Evolutionary conservation across 148 eudicot genomes (phyloP).

Genomic region (Spergularia bocconei): DNA sequence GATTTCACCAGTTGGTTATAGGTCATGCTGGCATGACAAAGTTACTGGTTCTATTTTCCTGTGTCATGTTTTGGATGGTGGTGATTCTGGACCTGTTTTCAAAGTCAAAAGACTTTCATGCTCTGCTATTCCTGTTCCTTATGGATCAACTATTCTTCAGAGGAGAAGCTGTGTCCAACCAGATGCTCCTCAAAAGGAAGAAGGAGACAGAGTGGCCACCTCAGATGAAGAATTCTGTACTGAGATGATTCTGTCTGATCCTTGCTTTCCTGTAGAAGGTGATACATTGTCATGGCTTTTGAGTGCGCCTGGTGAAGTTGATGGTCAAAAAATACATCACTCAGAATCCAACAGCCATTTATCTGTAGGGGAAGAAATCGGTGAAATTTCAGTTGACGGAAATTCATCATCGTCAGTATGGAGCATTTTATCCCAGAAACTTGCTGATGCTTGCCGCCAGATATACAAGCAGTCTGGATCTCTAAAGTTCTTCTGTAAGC

Average conservation of each 20-base stretch:
- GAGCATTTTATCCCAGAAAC: conserved; percentile 44
- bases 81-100: conserved; percentile 57
- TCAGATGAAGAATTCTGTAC: conserved; percentile 46
- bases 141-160: conserved; percentile 46
- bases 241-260: conserved; percentile 47
- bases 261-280: conserved; percentile 44
- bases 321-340: conserved; percentile 23
- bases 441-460: conserved; percentile 46
- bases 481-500: conserved; percentile 56
- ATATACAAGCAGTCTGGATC: conserved; percentile 36
- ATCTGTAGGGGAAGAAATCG: conserved; percentile 42
- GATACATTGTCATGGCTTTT: conserved; percentile 48
- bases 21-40: conserved; percentile 79
- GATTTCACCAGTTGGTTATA: conserved; percentile 69
- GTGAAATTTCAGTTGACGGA: conserved; percentile 56
- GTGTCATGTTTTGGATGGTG: conserved; percentile 65
- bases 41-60: conserved; percentile 65
- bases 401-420: conserved; percentile 51
- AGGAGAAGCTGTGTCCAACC: conserved; percentile 24
- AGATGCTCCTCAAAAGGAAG: conserved; percentile 26
- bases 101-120: conserved; percentile 54
- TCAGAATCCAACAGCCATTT: conserved; percentile 14
- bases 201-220: conserved; percentile 20
- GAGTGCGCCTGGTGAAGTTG: conserved; percentile 26
- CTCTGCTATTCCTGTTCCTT: conserved; percentile 51